Conservation (phyloP, 2,329 filamentous ascomycete genomes). For the Botrytis fabae region DNA sequence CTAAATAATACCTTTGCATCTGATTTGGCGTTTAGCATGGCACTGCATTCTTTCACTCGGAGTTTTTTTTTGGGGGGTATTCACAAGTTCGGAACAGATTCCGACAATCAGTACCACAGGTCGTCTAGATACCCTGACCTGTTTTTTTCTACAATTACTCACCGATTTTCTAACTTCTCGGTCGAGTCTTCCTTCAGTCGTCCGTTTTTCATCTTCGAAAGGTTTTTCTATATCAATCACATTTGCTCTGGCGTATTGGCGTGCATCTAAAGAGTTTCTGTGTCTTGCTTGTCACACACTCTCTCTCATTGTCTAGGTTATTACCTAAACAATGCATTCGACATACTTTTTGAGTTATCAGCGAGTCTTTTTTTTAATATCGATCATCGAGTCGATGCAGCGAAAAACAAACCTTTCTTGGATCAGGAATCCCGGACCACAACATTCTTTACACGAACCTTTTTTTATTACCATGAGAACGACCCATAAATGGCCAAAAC, state of each 20-base stretch:
- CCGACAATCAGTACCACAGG: conserved; percentile 18
- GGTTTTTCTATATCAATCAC: conserved; percentile 28
- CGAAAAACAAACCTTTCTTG: conserved; percentile 33
- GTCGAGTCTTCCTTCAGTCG: conserved; percentile 17
- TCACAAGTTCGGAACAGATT: conserved; percentile 19
- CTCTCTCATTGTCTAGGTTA: background rate
- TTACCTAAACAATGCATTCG: conserved; percentile 31
- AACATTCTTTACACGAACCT: conserved; percentile 29
- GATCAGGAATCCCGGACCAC: conserved; percentile 39
- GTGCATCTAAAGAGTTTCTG: conserved; percentile 28
- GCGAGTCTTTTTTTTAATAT: conserved; percentile 26
- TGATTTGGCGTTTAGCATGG: conserved; percentile 33
- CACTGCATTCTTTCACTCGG: conserved; percentile 23
- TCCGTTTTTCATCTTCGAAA: conserved; percentile 20
- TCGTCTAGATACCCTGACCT: conserved; percentile 23
- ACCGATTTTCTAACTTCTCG: conserved; percentile 13
- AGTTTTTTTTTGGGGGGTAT: conserved; percentile 17
- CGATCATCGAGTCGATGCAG: conserved; percentile 28
- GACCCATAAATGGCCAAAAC: conserved; percentile 4
- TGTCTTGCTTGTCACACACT: conserved; percentile 5
- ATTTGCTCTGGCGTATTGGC: conserved; percentile 37
- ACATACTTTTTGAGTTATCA: conserved; percentile 37
- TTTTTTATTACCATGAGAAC: conserved; percentile 13
- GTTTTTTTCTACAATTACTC: conserved; percentile 18
- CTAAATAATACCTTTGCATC: conserved; percentile 44